These are phyloP conservation scores for Fusarium penzigii DNA, from an alignment of 2,329 filamentous ascomycete species.

Conservation along the genomic window DNA sequence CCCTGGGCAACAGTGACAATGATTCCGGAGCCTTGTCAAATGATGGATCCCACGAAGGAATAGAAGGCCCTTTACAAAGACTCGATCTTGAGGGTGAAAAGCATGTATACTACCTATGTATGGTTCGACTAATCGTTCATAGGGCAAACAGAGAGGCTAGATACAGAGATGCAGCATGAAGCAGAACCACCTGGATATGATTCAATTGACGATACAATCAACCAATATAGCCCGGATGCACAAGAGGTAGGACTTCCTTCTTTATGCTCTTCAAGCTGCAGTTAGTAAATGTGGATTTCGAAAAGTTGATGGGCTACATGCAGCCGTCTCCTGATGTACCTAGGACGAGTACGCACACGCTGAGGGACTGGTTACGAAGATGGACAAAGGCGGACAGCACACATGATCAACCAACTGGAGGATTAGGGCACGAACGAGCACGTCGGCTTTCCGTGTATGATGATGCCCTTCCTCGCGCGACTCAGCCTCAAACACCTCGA, in stretches of 20 bases:
- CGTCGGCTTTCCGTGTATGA: constrained; percentile 23
- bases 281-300: no score
- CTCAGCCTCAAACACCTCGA: constrained; percentile 26
- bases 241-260: background rate
- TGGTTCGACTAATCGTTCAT: background rate
- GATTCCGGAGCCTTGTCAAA: background rate
- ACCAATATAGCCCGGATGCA: background rate
- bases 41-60: background rate
- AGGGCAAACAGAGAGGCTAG: background rate
- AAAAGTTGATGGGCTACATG: background rate
- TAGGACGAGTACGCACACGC: background rate
- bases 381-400: background rate
- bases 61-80: background rate
- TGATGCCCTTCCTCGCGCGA: constrained; percentile 13
- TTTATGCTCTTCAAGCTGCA: no score
- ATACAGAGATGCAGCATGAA: background rate
- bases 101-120: background rate
- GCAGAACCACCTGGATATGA: background rate
- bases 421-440: background rate
- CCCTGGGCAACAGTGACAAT: background rate
- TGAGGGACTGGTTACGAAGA: background rate
- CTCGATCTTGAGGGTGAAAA: background rate
- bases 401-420: background rate
- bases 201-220: background rate
- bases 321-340: background rate